These are phyloP conservation scores for Diaporthe aspalathi DNA, from an alignment of 2,329 filamentous ascomycete species.

Conservation along the genomic window DNA sequence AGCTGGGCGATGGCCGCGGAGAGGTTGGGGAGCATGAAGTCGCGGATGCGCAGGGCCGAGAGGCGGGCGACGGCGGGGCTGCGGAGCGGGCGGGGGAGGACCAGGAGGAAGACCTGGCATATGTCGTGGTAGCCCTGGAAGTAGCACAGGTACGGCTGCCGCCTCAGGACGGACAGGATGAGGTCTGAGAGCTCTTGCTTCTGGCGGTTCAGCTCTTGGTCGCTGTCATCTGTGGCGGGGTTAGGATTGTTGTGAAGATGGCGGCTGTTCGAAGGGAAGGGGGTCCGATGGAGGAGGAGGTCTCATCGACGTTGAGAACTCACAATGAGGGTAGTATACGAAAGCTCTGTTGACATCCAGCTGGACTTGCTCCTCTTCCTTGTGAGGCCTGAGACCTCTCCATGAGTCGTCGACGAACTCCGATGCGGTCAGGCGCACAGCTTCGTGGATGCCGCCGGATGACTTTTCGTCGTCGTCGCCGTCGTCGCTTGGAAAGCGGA, in stretches of 20 bases:
- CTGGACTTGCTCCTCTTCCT: constrained; percentile 89
- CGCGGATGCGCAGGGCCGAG: constrained; percentile 88
- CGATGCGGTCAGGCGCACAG: constrained; percentile 29
- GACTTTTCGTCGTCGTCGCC: constrained; percentile 41
- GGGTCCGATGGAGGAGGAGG: too few relatives aligned
- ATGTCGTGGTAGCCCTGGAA: constrained; percentile 99
- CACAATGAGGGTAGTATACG: constrained; percentile 91
- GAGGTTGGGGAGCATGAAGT: constrained; percentile 96
- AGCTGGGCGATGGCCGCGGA: constrained; percentile 85
- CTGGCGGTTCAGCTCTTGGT: constrained; percentile 74
- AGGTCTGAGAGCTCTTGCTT: constrained; percentile 83
- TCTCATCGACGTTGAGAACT: constrained; percentile 43
- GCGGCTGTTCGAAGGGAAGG: background rate
- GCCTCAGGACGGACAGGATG: constrained; percentile 83
- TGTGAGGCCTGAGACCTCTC: constrained; percentile 77
- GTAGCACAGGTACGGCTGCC: constrained; percentile 87
- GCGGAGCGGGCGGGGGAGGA: constrained; percentile 74
- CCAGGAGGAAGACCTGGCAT: constrained; percentile 91
- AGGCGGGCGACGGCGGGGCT: constrained; percentile 79
- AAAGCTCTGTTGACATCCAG: constrained; percentile 97
- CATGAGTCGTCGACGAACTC: constrained; percentile 54
- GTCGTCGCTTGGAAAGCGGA: constrained; percentile 41
- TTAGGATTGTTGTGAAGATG: background rate
- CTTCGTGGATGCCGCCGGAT: constrained; percentile 40
- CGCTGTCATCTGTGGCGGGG: constrained; percentile 68